phyloP scores from a whole-genome alignment of 495 filamentous ascomycete species.

The Neurospora sp. region DNA sequence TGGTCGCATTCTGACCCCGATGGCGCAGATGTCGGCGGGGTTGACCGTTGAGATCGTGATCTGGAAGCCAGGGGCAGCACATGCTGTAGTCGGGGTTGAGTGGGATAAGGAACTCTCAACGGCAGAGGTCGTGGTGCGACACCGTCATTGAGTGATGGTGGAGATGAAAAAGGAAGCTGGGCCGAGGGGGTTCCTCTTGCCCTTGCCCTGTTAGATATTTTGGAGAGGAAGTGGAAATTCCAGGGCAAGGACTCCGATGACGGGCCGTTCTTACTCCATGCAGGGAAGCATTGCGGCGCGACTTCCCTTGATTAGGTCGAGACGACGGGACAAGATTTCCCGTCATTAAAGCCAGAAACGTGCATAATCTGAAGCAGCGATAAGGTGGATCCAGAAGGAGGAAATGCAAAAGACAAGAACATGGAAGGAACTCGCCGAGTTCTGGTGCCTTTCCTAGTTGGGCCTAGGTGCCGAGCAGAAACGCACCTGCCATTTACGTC shows the following conservation, averaged over 20 bases:
- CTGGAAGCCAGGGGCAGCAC: background rate
- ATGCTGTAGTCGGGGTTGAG: background rate
- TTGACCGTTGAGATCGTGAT: background rate
- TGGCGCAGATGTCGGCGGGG: background rate
- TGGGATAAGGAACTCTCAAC: background rate
- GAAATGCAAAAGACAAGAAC: background rate
- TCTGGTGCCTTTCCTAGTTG: background rate
- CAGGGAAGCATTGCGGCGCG: background rate
- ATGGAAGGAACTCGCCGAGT: background rate
- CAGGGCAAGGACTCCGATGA: background rate
- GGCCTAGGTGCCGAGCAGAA: background rate
- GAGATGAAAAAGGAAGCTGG: background rate
- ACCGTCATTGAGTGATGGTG: too few species aligned
- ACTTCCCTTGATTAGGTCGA: background rate
- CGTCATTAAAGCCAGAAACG: background rate
- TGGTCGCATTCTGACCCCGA: background rate
- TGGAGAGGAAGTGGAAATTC: background rate
- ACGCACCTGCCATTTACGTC: background rate
- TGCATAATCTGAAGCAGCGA: background rate
- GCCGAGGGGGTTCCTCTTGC: background rate
- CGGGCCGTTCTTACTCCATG: background rate
- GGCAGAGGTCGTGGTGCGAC: background rate
- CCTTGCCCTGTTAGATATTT: background rate
- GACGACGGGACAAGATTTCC: background rate
- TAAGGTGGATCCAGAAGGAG: background rate